Evolutionary conservation across 352 stramenopile genomes (phyloP).

Genomic region (Phytopythium helicoides): DNA sequence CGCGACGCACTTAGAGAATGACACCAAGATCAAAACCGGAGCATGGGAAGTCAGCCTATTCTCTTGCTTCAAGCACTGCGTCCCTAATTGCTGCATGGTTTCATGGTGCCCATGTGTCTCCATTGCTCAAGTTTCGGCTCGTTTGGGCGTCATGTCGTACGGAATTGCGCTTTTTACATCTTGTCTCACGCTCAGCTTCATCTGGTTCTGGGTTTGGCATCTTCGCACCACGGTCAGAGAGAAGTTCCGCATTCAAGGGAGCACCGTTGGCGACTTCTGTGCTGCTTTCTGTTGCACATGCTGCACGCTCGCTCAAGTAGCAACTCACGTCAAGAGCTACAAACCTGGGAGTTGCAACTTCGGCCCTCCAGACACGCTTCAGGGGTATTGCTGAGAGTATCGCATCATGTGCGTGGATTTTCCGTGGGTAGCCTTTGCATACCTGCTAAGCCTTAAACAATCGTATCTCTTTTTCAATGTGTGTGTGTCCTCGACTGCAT

Average conservation of each 20-base stretch:
- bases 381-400: slow-evolving; percentile 7
- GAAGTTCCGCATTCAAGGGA: slow-evolving; percentile 21
- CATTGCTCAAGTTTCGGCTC: slow-evolving; percentile 17
- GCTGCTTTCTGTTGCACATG: slow-evolving; percentile 31
- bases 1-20: no score
- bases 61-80: no score
- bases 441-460: no score
- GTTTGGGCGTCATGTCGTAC: slow-evolving; percentile 24
- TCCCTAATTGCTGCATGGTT: no score
- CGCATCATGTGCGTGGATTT: no score
- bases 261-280: slow-evolving; percentile 16
- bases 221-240: slow-evolving; percentile 16
- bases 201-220: slow-evolving; percentile 15
- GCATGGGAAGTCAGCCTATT: no score
- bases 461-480: no score
- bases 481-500: background rate
- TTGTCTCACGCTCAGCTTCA: slow-evolving; percentile 6
- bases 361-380: slow-evolving; percentile 28
- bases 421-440: no score
- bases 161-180: slow-evolving; percentile 11
- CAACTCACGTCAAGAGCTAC: slow-evolving; percentile 42
- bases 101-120: slow-evolving; percentile 32
- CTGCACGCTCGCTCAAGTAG: slow-evolving; percentile 37
- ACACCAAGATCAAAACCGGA: no score
- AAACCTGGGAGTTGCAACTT: slow-evolving; percentile 42